Percentiles rank a stretch among this genome's conserved stretches.
Evolutionary conservation across 768 basidiomycete species (phyloP).

Genomic region (Leucogyrophana mollusca): DNA sequence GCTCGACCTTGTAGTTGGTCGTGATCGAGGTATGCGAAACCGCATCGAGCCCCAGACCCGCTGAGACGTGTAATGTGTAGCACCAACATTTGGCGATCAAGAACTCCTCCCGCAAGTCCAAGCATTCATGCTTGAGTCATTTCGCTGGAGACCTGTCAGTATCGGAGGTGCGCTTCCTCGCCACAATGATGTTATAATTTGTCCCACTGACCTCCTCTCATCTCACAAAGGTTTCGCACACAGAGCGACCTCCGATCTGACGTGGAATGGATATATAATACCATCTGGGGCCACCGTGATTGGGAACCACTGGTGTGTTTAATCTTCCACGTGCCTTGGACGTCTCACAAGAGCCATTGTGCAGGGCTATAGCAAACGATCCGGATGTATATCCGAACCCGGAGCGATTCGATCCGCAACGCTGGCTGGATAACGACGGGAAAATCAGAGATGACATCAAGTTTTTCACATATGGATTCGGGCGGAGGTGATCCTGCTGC

Average conservation of each 20-base stretch:
- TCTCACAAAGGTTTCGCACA: slow-evolving; percentile 53
- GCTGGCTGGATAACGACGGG: slow-evolving; percentile 44
- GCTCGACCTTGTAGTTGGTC: slow-evolving; percentile 45
- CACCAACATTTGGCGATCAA: slow-evolving; percentile 30
- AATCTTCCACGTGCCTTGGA: no score
- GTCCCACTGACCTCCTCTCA: background rate
- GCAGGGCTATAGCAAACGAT: slow-evolving; percentile 48
- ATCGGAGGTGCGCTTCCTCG: slow-evolving; percentile 18
- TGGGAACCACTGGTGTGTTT: slow-evolving; percentile 17
- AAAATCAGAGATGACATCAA: slow-evolving; percentile 44
- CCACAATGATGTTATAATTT: background rate
- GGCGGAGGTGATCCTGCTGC: slow-evolving; percentile 23
- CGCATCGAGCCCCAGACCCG: background rate
- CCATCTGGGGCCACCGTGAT: slow-evolving; percentile 19
- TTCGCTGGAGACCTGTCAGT: slow-evolving; percentile 30
- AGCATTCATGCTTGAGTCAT: slow-evolving; percentile 31
- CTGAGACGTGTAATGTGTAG: no score
- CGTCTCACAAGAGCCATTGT: background rate
- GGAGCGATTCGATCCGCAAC: slow-evolving; percentile 49
- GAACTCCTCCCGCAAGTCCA: slow-evolving; percentile 23
- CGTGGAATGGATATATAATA: slow-evolving; percentile 37
- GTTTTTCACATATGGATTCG: slow-evolving; percentile 49
- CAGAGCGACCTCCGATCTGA: slow-evolving; percentile 55
- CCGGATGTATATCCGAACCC: slow-evolving; percentile 53
- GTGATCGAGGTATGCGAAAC: slow-evolving; percentile 13